Conservation (phyloP, 2,329 filamentous ascomycete species). For the Epichloe elymi region DNA sequence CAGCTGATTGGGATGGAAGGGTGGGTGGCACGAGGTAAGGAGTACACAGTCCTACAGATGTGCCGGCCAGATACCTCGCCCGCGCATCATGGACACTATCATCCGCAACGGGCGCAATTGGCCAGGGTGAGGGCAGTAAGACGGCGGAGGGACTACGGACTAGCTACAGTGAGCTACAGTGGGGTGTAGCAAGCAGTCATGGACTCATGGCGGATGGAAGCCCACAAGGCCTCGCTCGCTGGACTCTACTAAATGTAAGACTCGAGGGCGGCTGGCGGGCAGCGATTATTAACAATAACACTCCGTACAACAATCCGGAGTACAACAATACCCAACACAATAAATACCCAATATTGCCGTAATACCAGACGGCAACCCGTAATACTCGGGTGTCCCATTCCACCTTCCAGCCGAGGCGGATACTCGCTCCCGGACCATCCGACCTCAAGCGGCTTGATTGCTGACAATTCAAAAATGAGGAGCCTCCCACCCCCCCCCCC, state of each 20-base stretch:
- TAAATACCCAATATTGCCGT: not conserved
- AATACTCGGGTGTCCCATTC: not conserved
- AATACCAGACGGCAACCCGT: not conserved
- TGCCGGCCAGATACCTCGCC: not conserved
- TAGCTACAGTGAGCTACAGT: not conserved
- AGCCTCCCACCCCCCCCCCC: no score
- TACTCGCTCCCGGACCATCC: not conserved
- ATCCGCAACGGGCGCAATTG: not conserved
- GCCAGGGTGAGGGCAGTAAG: not conserved
- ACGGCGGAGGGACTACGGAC: not conserved
- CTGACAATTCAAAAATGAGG: no score
- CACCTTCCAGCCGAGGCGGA: not conserved
- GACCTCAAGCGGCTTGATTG: not conserved
- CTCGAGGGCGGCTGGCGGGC: no score
- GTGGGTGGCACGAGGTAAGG: not conserved
- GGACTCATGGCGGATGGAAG: no score
- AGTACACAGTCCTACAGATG: not conserved
- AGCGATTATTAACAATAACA: no score
- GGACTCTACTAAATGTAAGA: no score
- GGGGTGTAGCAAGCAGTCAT: not conserved
- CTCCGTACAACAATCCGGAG: no score
- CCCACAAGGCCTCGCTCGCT: no score
- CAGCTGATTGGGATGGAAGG: not conserved
- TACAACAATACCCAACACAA: no score
- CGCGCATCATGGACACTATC: no score